These are phyloP conservation scores for Colletotrichum eremochloae DNA, from an alignment of 2,329 filamentous ascomycete species.

Conservation along the genomic window DNA sequence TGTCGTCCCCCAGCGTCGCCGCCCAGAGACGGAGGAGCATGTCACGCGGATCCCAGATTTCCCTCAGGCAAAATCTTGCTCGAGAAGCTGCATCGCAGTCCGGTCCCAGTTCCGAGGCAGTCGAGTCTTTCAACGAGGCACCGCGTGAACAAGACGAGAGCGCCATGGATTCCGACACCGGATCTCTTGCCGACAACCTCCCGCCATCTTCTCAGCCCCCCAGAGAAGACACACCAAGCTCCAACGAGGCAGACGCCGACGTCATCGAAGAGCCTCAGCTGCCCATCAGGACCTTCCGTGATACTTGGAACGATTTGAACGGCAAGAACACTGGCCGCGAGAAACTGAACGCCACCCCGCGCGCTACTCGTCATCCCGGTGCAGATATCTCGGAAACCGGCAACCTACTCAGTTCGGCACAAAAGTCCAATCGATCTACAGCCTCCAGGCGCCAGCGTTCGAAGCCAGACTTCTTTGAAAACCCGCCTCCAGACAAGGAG, in stretches of 20 bases:
- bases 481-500: slow-evolving; percentile 43
- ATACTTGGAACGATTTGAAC: slow-evolving; percentile 34
- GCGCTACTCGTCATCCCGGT: slow-evolving; percentile 22
- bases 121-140: slow-evolving; percentile 16
- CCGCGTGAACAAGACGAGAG: background rate
- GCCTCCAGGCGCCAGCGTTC: slow-evolving; percentile 53
- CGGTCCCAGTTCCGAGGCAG: slow-evolving; percentile 16
- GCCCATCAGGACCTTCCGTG: slow-evolving; percentile 10
- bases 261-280: slow-evolving; percentile 42
- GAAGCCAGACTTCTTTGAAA: slow-evolving; percentile 61
- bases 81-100: slow-evolving; percentile 19
- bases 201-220: slow-evolving; percentile 36
- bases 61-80: slow-evolving; percentile 21
- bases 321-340: slow-evolving; percentile 47
- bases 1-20: slow-evolving; percentile 24
- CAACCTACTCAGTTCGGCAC: slow-evolving; percentile 29
- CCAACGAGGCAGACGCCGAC: slow-evolving; percentile 45
- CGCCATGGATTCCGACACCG: background rate
- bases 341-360: slow-evolving; percentile 46
- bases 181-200: slow-evolving; percentile 16
- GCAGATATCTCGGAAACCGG: slow-evolving; percentile 40
- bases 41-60: slow-evolving; percentile 40
- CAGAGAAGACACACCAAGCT: slow-evolving; percentile 21
- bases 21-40: slow-evolving; percentile 39
- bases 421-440: slow-evolving; percentile 49